These are phyloP conservation scores for Termitomyces sp. DNA, from an alignment of 768 basidiomycete species.

Conservation along the genomic window DNA sequence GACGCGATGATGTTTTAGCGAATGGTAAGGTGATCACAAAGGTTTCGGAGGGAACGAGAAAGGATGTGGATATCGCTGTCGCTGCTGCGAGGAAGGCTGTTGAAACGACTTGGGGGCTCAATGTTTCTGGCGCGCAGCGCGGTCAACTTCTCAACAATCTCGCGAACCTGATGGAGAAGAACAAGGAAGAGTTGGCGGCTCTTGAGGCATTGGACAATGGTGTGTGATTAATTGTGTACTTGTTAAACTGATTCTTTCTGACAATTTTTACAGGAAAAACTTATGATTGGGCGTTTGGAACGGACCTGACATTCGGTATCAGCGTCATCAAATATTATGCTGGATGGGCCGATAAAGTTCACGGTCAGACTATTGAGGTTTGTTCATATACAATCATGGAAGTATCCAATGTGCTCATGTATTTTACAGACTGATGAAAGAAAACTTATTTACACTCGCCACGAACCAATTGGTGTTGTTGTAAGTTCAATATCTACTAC, in stretches of 20 bases:
- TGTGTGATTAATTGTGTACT: constrained; percentile 3
- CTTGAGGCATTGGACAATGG: constrained; percentile 47
- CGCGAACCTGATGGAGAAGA: constrained; percentile 43
- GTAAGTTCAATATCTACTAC: constrained; percentile 13
- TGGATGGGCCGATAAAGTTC: constrained; percentile 56
- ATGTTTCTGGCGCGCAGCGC: constrained; percentile 33
- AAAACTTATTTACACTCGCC: constrained; percentile 55
- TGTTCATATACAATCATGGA: background rate
- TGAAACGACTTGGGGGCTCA: constrained; percentile 41
- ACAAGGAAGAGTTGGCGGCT: constrained; percentile 40
- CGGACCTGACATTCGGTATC: constrained; percentile 23
- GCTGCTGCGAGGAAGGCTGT: constrained; percentile 44
- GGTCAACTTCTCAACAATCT: constrained; percentile 39
- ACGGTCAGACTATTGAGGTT: constrained; percentile 44
- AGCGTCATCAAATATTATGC: constrained; percentile 46
- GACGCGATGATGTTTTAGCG: constrained; percentile 27
- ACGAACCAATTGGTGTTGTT: constrained; percentile 53
- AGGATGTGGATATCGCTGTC: constrained; percentile 75
- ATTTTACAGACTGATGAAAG: constrained; percentile 28
- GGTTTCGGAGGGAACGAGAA: constrained; percentile 52
- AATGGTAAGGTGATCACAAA: constrained; percentile 56
- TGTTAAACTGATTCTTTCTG: background rate
- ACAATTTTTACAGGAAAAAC: constrained; percentile 21
- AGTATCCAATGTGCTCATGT: background rate
- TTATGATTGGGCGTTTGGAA: constrained; percentile 16